phyloP scores from a whole-genome alignment of 1,284 basidiomycete species.

The Trichosporon coremiiforme region DNA sequence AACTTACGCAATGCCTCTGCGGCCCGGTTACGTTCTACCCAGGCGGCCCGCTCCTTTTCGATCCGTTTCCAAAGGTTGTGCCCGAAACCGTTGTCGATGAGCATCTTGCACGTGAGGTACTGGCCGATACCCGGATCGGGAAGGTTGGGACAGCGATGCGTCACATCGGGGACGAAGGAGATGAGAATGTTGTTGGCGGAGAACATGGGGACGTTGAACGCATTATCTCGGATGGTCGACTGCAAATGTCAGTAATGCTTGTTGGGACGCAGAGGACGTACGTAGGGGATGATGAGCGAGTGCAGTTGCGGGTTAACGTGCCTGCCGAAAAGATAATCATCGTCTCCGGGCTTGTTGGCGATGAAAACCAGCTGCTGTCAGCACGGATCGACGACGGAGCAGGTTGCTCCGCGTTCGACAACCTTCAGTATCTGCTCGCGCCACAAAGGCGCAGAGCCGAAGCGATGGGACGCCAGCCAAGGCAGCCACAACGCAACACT shows the following conservation, averaged over 20 bases:
- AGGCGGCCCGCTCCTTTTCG: slow-evolving; percentile 44
- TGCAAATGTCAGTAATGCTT: slow-evolving; percentile 4
- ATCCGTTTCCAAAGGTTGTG: slow-evolving; percentile 52
- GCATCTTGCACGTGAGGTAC: slow-evolving; percentile 40
- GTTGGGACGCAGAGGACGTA: slow-evolving; percentile 17
- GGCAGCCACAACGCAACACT: slow-evolving; percentile 28
- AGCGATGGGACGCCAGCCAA: background rate
- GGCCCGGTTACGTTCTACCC: slow-evolving; percentile 33
- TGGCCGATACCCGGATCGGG: slow-evolving; percentile 45
- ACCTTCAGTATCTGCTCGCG: background rate
- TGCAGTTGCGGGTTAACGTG: slow-evolving; percentile 33
- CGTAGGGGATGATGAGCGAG: slow-evolving; percentile 46
- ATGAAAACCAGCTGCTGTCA: slow-evolving; percentile 40
- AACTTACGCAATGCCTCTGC: slow-evolving; percentile 49
- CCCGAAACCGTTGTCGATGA: slow-evolving; percentile 45
- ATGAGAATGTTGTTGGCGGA: slow-evolving; percentile 45
- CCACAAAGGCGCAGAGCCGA: background rate
- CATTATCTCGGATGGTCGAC: slow-evolving; percentile 31
- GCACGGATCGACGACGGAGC: background rate
- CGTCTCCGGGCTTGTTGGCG: slow-evolving; percentile 12
- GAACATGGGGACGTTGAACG: slow-evolving; percentile 51
- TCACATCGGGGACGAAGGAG: slow-evolving; percentile 42
- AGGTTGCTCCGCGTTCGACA: background rate
- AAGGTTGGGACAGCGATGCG: slow-evolving; percentile 27
- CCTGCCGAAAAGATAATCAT: slow-evolving; percentile 24